Percentiles rank a stretch among this genome's conserved stretches.
Evolutionary conservation across 768 basidiomycete genomes (phyloP).

Genomic region (Termitomyces sp.): DNA sequence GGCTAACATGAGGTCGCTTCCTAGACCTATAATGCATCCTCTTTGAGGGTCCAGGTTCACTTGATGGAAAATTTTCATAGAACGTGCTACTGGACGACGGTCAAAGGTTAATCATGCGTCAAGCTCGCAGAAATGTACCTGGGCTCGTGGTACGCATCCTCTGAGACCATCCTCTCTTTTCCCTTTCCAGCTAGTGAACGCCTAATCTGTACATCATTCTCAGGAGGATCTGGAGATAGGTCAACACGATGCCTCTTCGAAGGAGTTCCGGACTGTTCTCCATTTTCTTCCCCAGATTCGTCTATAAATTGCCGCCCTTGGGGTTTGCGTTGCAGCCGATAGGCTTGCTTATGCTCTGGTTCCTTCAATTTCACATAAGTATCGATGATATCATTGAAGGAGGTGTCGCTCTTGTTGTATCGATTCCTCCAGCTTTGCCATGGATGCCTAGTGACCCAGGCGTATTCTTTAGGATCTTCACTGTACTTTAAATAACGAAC

Average conservation of each 20-base stretch:
- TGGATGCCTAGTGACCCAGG: constrained; percentile 38
- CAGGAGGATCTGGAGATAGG: background rate
- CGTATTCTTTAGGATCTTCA: constrained; percentile 17
- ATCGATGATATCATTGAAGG: constrained; percentile 31
- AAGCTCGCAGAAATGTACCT: background rate
- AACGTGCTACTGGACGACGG: background rate
- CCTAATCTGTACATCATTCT: background rate
- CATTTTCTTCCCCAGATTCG: background rate
- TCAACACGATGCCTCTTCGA: constrained; percentile 6
- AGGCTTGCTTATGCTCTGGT: constrained; percentile 21
- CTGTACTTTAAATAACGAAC: constrained; percentile 10
- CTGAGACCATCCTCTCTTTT: background rate
- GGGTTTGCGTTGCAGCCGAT: constrained; percentile 17
- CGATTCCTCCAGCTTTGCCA: constrained; percentile 42
- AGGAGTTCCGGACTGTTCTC: background rate
- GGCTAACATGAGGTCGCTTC: background rate
- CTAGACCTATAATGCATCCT: background rate
- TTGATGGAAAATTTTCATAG: background rate
- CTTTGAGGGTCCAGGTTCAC: constrained; percentile 3
- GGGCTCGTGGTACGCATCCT: background rate
- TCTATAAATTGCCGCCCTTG: background rate
- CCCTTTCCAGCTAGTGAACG: background rate
- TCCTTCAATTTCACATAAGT: constrained; percentile 17
- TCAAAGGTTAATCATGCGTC: background rate
- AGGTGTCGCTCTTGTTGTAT: constrained; percentile 32